Evolutionary conservation across 148 eudicot species (phyloP).

Genomic region (Fagopyrum tataricum): DNA sequence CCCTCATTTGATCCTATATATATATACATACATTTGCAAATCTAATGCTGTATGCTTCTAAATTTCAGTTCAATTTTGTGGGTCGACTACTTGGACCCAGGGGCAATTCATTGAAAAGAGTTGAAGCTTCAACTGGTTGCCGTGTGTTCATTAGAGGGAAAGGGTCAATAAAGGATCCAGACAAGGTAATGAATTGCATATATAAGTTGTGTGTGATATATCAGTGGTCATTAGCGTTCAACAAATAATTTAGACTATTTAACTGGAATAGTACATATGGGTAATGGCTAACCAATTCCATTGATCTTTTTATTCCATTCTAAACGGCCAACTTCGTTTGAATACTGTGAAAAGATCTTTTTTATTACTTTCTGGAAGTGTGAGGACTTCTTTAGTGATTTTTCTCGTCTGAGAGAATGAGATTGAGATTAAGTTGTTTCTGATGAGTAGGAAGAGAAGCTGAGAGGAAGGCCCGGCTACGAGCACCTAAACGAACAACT

Average conservation of each 20-base stretch:
- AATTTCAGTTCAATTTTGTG: conserved; percentile 83
- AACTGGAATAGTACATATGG: too few species aligned
- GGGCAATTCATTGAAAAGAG: conserved; percentile 91
- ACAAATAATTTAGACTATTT: too few species aligned
- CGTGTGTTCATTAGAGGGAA: conserved; percentile 94
- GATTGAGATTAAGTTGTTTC: not conserved
- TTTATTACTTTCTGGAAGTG: too few species aligned
- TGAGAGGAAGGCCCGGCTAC: conserved; percentile 92
- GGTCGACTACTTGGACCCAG: conserved; percentile 97
- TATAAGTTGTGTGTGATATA: not conserved
- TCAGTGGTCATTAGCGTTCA: too few species aligned
- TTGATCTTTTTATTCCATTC: too few species aligned
- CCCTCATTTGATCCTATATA: too few species aligned
- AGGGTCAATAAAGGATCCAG: conserved; percentile 97
- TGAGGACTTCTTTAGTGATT: not conserved
- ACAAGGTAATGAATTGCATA: conserved; percentile 42
- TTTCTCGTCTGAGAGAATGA: not conserved
- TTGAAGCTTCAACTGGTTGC: conserved; percentile 93
- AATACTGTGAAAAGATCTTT: too few species aligned
- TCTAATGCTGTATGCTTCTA: not conserved
- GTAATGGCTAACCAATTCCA: too few species aligned
- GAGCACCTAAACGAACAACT: conserved; percentile 94
- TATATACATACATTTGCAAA: not conserved
- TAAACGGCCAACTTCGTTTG: too few species aligned
- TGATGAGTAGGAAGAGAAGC: conserved; percentile 69